phyloP scores from a whole-genome alignment of 352 stramenopile genomes.

The Pythium guiyangense region DNA sequence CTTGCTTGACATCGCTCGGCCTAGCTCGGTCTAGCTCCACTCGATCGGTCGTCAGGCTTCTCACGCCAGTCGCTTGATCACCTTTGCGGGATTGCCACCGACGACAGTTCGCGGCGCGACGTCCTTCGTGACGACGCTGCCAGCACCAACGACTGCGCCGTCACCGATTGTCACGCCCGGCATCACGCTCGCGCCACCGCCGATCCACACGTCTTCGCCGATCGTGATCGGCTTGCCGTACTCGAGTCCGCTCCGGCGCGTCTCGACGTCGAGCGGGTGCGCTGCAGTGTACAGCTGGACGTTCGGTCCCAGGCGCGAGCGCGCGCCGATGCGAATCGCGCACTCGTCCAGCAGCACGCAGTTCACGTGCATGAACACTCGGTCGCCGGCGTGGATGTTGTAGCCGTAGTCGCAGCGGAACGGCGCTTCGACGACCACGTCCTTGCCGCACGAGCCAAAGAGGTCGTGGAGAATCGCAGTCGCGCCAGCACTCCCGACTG shows the following conservation, averaged over 20 bases:
- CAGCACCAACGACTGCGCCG: slow-evolving; percentile 58
- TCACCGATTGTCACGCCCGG: slow-evolving; percentile 64
- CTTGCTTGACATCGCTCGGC: too few relatives aligned
- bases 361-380: slow-evolving; percentile 87
- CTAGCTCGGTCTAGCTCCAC: too few relatives aligned
- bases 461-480: slow-evolving; percentile 27
- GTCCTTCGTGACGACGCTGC: slow-evolving; percentile 77
- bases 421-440: slow-evolving; percentile 63
- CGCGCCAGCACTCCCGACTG: slow-evolving; percentile 19
- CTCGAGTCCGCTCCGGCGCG: slow-evolving; percentile 35
- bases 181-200: slow-evolving; percentile 61
- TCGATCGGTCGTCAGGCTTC: too few relatives aligned
- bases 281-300: slow-evolving; percentile 78
- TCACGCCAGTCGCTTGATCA: slow-evolving; percentile 50
- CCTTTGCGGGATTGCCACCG: slow-evolving; percentile 68
- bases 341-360: slow-evolving; percentile 82
- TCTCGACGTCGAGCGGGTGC: slow-evolving; percentile 55
- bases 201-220: slow-evolving; percentile 83
- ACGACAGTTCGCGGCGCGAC: slow-evolving; percentile 54
- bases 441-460: slow-evolving; percentile 30
- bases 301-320: slow-evolving; percentile 63
- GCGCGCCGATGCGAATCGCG: slow-evolving; percentile 65
- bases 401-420: slow-evolving; percentile 87
- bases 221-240: slow-evolving; percentile 69
- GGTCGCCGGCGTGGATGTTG: slow-evolving; percentile 67